phyloP scores from a whole-genome alignment of 345 rosid genomes.

The Camelina neglecta region DNA sequence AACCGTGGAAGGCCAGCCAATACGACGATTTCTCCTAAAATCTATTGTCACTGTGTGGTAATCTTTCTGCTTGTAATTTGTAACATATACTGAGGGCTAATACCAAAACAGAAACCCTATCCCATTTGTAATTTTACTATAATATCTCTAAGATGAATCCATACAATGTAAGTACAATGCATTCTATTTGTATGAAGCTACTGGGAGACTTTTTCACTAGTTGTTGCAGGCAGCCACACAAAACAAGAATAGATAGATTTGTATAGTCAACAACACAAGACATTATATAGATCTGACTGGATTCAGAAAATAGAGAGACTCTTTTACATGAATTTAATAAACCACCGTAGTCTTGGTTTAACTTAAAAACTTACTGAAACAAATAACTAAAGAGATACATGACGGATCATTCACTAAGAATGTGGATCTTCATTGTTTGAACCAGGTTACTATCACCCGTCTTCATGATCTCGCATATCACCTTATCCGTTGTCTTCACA shows the following conservation, averaged over 20 bases:
- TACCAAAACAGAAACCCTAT: conserved; percentile 33
- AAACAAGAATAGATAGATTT: neutral
- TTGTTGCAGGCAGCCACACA: conserved; percentile 7
- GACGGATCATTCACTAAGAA: conserved; percentile 19
- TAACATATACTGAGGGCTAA: conserved; percentile 35
- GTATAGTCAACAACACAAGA: neutral
- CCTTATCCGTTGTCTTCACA: conserved; percentile 15
- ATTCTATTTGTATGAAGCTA: conserved; percentile 26
- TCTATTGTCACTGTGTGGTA: conserved; percentile 24
- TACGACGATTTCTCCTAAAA: conserved; percentile 8
- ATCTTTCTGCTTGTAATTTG: conserved; percentile 30
- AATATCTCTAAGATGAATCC: conserved; percentile 14
- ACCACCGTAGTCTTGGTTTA: neutral
- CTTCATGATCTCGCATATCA: conserved; percentile 29
- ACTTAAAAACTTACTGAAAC: neutral
- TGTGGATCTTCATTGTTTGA: conserved; percentile 30
- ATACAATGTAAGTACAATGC: conserved; percentile 7
- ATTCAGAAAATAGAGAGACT: neutral
- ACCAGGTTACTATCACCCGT: conserved; percentile 9
- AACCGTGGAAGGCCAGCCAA: conserved; percentile 24
- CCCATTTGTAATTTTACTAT: conserved; percentile 21
- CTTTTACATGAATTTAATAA: neutral
- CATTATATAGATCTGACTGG: neutral
- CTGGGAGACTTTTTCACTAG: neutral
- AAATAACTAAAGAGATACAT: neutral